Percentiles rank a stretch among this genome's conserved stretches.
These are phyloP conservation scores for Nicotiana rustica DNA, from an alignment of 305 asterid species.

Conservation along the genomic window DNA sequence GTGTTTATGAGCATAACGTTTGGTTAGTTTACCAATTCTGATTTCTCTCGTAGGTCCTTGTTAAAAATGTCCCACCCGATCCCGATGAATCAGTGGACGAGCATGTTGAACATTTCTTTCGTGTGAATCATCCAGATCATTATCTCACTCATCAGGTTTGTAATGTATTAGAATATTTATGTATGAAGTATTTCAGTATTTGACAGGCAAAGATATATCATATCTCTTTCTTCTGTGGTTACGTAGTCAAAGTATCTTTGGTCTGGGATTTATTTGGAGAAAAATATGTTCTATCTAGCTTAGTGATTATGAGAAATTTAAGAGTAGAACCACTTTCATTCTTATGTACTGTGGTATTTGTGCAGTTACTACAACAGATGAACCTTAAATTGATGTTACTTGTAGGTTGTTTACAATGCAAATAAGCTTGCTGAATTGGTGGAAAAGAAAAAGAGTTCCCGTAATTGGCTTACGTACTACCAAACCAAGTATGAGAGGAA, in stretches of 20 bases:
- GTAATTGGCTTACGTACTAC: slow-evolving; percentile 87
- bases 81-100: slow-evolving; percentile 88
- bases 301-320: no score
- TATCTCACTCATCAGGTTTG: slow-evolving; percentile 89
- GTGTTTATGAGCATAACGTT: neutral
- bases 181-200: neutral
- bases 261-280: neutral
- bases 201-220: slow-evolving; percentile 5
- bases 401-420: slow-evolving; percentile 81
- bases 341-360: no score
- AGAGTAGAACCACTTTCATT: no score
- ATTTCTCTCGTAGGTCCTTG: slow-evolving; percentile 75
- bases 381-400: slow-evolving; percentile 40
- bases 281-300: no score
- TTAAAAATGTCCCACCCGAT: slow-evolving; percentile 94
- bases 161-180: slow-evolving; percentile 26
- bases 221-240: neutral
- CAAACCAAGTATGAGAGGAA: slow-evolving; percentile 82
- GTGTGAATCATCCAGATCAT: slow-evolving; percentile 83
- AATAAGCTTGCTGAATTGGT: slow-evolving; percentile 77
- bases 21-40: slow-evolving; percentile 27
- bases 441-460: slow-evolving; percentile 71
- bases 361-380: no score
- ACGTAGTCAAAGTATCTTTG: neutral
- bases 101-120: slow-evolving; percentile 94